Evolutionary conservation across 139 green algal species (phyloP), one percentile per base, ranked within the genome.

Genomic region (Protoeuglena noctilucae): DNA sequence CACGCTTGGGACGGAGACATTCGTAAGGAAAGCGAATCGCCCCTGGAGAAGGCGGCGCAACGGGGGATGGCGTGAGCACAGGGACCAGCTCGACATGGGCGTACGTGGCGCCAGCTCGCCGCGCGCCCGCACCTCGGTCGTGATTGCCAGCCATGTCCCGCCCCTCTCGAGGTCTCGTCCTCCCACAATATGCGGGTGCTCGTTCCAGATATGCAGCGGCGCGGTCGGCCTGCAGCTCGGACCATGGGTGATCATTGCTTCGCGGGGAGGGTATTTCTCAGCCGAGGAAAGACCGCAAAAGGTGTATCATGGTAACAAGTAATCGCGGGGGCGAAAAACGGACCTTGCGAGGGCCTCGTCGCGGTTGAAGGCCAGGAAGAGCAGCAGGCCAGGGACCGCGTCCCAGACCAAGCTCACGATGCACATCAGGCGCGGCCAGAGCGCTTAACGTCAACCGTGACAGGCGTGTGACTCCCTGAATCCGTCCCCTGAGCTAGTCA

Each of bases 321-420:
- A 57, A 5, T 29, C 31, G 18, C 14, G 34, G 45, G 31, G 40
- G n/a, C n/a, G 34, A 16, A 25, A 25, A 62, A 29, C 25, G 29
- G 26, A 79, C 77, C 79, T 71, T 3, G 61, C 46, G 2, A 78
- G 59, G n/a, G 65, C 74, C 56, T 90, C 81, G 48, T 90, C 81
- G 6, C 81, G 54, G n/a, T 92, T 92, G 63, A 89, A 89, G 4
- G 71, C 62, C 3, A 90, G 34, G 5, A 92, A 29, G 19, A 86
- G 56, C 41, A 65, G 7, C 18, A 79, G 43, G 1, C 50, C 23
- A 1, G 67, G 58, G 25, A 78, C 63, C 1, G 53, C 48, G 29
- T 85, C 56, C 22, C 66, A 73, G 4, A 72, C 12, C 28, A 86
- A 73, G 19, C 86, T 55, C 1, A 62, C 51, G 16, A 68, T 69